phyloP scores from a whole-genome alignment of 2,329 filamentous ascomycete genomes.

The Penicillium concentricum region DNA sequence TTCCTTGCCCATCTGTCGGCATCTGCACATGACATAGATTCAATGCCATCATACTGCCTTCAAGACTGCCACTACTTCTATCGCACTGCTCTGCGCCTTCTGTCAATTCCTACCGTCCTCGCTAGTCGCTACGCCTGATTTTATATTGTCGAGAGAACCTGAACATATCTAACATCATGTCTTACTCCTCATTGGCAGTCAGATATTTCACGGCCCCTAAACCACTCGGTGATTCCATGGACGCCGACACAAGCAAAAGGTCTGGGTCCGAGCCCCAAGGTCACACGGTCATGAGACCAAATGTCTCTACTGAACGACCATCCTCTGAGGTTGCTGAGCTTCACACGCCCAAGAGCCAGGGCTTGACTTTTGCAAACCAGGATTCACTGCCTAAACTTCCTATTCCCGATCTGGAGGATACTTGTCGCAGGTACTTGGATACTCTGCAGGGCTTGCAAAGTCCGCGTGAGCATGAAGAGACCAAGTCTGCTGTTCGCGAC shows the following conservation, averaged over 20 bases:
- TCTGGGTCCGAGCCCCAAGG: constrained; percentile 8
- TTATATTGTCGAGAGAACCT: not conserved
- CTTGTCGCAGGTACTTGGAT: constrained; percentile 75
- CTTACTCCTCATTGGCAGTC: constrained; percentile 62
- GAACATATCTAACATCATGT: constrained; percentile 54
- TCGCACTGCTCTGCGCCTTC: constrained; percentile 80
- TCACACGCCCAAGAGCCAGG: constrained; percentile 51
- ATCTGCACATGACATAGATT: constrained; percentile 45
- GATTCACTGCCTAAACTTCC: constrained; percentile 87
- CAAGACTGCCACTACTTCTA: constrained; percentile 94
- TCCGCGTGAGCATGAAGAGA: constrained; percentile 78
- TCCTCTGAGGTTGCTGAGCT: constrained; percentile 9
- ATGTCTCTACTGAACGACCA: constrained; percentile 11
- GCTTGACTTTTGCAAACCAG: constrained; percentile 86
- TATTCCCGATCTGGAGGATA: constrained; percentile 80
- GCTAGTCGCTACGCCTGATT: constrained; percentile 67
- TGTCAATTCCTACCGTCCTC: constrained; percentile 77
- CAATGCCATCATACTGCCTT: constrained; percentile 76
- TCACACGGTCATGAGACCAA: constrained; percentile 27
- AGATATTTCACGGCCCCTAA: constrained; percentile 70
- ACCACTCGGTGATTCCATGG: constrained; percentile 69
- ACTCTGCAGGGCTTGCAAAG: constrained; percentile 79
- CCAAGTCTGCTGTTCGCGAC: constrained; percentile 73
- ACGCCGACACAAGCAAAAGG: constrained; percentile 27
- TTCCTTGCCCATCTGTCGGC: constrained; percentile 9